Evolutionary conservation across 1,139 yeast species (phyloP), one percentile per base, ranked within the genome.

Genomic region (Tardiomyces digboiensis): DNA sequence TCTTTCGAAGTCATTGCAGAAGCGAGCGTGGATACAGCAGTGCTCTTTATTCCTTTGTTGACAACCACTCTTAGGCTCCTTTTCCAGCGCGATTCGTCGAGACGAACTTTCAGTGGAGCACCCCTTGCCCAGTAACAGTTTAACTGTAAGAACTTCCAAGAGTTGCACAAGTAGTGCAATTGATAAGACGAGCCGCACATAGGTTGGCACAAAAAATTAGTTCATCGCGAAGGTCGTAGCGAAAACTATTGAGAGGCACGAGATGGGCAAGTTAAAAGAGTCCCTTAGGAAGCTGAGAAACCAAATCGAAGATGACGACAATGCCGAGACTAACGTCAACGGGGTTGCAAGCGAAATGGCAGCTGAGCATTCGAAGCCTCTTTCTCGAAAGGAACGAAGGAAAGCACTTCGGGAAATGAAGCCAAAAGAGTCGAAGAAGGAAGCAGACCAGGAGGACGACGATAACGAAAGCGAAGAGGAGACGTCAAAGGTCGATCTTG

Each of bases 241-340:
- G 7, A 7, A 8, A 22, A 7, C 26, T 8, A 7, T 12, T 7
- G 10, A 22, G 26, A 22, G 26, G 12, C 7, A 7, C 5, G 14
- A 26, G 14, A 33, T 33, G 37, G 37, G 19, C 13, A 39, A 37
- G 21, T 38, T 39, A 2, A 22, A 38, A n/a, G 33, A 40, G 12
- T 10, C 21, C 23, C 26, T 18, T 7, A 3, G 16, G n/a, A 36
- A 21, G 29, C 42, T 33, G 19, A 40, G 22, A 39, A 13, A 20
- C 4, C 29, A 29, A 39, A 16, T 26, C 3, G 21, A 29, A 7
- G 22, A 29, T 2, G 81, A 75, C 55, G 78, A 79, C n/a, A 82
- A 76, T 53, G 66, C 75, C 36, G 49, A 44, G 51, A 36, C 13
- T 48, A 42, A 7, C 19, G 19, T 12, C 5, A 8, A 7, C 5